Evolutionary conservation across 352 stramenopile genomes (phyloP), one percentile per base, ranked within the genome.

Genomic region (Phytophthora idaei): DNA sequence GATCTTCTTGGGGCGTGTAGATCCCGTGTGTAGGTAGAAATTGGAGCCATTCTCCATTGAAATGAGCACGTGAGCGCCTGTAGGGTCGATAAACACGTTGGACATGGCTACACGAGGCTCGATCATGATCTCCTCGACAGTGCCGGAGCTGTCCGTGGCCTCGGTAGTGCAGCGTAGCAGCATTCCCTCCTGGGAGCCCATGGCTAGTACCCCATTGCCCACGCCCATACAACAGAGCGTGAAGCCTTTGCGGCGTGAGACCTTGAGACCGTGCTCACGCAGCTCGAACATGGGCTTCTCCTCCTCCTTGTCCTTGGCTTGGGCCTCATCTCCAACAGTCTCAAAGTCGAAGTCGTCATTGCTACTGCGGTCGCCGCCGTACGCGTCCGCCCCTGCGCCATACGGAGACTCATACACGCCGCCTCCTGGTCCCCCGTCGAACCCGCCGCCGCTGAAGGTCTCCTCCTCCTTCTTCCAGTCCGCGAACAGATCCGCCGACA

Each of bases 11-110:
- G 89, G 87, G 1, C 87, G 87, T 10, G 85, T 92, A 15, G 80
- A 85, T 34, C 69, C 76, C 37, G 81, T 85, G 60, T 93, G 86
- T 27, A 96, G 52, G 57, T 96, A 95, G 66, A 93, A 96, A 55
- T 96, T 96, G 5, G 81, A 84, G 11, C 89, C 89, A 62, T 94
- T 96, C 52, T 96, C 89, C 86, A 96, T 92, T 0, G 85, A 94
- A 27, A 96, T 78, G 41, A 96, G 61, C 63, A 92, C 60, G 56
- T 96, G 89, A 29, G 81, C 71, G 14, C 89, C 89, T 29, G 83
- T 96, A 1, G 89, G 89, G 57, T 96, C 89, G 10, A 96, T 77
- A 39, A 93, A 94, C 47, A 95, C 79, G 9, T 81, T 83, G 29
- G 81, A 54, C 82, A 96, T 93, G 52, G 84, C 87, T 8, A 94